A percentile compares a stretch with the other conserved stretches of the same genome.
phyloP scores from a whole-genome alignment of 805 yeast genomes.

The Candida tibetensis region DNA sequence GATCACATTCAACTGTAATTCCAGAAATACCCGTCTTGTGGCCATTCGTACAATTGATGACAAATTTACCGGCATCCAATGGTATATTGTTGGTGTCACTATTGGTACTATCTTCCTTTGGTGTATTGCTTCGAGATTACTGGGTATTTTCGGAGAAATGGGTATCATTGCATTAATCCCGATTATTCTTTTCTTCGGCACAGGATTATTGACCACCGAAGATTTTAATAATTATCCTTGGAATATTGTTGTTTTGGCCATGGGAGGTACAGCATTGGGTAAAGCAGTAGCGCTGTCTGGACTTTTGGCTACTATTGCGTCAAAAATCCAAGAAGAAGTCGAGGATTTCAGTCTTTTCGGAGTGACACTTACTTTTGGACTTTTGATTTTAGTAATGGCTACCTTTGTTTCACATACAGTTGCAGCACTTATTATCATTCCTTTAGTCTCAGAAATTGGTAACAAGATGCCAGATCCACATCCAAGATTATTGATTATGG shows the following conservation, averaged over 20 bases:
- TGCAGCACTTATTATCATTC: conserved; percentile 42
- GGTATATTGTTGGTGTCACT: conserved; percentile 69
- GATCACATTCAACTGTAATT: conserved; percentile 52
- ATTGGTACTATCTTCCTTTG: conserved; percentile 74
- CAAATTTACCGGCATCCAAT: conserved; percentile 67
- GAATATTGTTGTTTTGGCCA: conserved; percentile 93
- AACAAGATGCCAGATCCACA: conserved; percentile 36
- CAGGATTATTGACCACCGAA: conserved; percentile 81
- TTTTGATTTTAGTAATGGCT: conserved; percentile 39
- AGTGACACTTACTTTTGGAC: conserved; percentile 64
- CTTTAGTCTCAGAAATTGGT: conserved; percentile 42
- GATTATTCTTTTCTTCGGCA: conserved; percentile 85
- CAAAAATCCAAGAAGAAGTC: conserved; percentile 61
- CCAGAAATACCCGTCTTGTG: conserved; percentile 46
- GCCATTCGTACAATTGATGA: conserved; percentile 61
- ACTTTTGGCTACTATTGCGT: conserved; percentile 73
- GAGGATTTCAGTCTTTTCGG: conserved; percentile 67
- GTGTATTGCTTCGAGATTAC: conserved; percentile 81
- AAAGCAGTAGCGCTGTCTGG: conserved; percentile 94
- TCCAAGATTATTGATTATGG: conserved; percentile 40
- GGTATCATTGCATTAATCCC: conserved; percentile 94
- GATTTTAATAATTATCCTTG: conserved; percentile 95
- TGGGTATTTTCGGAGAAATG: conserved; percentile 84
- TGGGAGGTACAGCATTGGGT: conserved; percentile 97
- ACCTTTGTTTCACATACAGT: conserved; percentile 46